phyloP scores from a whole-genome alignment of 2,329 filamentous ascomycete species.

The Aspergillus fischeri region DNA sequence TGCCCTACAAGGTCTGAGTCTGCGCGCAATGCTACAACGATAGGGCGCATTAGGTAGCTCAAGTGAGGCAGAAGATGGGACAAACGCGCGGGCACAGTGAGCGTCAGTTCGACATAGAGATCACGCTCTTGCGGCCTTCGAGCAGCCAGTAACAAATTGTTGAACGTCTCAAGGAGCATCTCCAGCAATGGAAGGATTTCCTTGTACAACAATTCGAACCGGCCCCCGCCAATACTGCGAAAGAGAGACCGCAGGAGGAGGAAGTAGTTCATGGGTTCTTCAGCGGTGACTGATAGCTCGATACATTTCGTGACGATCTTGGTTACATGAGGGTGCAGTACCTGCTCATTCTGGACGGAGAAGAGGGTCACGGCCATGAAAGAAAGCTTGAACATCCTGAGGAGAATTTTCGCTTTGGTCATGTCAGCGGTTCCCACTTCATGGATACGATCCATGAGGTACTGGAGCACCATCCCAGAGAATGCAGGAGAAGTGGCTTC shows the following conservation, averaged over 20 bases:
- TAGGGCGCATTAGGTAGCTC: slow-evolving; percentile 91
- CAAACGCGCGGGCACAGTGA: slow-evolving; percentile 89
- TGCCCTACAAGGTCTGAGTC: slow-evolving; percentile 93
- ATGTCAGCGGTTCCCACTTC: slow-evolving; percentile 90
- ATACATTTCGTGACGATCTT: slow-evolving; percentile 98
- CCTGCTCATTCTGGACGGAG: slow-evolving; percentile 88
- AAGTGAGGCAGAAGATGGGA: slow-evolving; percentile 94
- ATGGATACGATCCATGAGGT: slow-evolving; percentile 93
- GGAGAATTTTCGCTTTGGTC: slow-evolving; percentile 84
- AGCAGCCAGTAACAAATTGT: slow-evolving; percentile 86
- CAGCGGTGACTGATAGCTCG: slow-evolving; percentile 87
- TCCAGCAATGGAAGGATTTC: slow-evolving; percentile 93
- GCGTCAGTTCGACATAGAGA: slow-evolving; percentile 91
- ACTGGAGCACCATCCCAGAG: slow-evolving; percentile 95
- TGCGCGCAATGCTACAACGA: slow-evolving; percentile 90
- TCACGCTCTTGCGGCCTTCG: slow-evolving; percentile 87
- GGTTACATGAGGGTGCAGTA: slow-evolving; percentile 90
- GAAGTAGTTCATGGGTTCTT: slow-evolving; percentile 99
- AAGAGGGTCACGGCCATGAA: slow-evolving; percentile 99
- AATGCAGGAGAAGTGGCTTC: slow-evolving; percentile 97
- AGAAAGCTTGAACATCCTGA: slow-evolving; percentile 93
- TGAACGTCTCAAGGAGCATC: slow-evolving; percentile 95
- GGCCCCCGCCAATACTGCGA: slow-evolving; percentile 90
- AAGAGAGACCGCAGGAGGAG: slow-evolving; percentile 87
- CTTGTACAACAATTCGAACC: slow-evolving; percentile 97